Conservation (phyloP, 306 rosid genomes). For the Aeschynomene evenia region DNA sequence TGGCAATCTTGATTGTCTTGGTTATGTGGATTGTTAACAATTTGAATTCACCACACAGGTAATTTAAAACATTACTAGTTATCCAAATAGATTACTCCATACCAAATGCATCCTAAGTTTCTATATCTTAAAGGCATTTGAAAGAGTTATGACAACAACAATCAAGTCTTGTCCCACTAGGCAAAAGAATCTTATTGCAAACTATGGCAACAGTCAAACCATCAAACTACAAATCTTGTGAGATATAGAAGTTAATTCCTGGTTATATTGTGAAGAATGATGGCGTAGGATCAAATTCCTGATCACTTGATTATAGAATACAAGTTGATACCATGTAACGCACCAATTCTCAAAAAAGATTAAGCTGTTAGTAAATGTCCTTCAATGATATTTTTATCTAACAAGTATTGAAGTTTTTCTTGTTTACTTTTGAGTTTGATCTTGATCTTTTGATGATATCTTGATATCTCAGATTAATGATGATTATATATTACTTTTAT, state of each 20-base stretch:
- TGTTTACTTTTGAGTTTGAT: slow-evolving; percentile 15
- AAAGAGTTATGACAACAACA: not conserved
- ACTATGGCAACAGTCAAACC: not conserved
- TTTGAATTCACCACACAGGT: too few species aligned
- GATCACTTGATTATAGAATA: not conserved
- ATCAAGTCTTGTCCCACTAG: not conserved
- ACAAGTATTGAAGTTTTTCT: not conserved
- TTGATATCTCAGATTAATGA: not conserved
- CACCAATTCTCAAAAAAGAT: not conserved
- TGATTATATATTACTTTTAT: not conserved
- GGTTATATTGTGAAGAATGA: not conserved
- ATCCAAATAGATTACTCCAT: too few species aligned
- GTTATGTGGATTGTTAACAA: too few species aligned
- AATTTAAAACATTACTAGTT: too few species aligned
- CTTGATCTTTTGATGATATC: not conserved
- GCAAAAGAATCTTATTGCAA: not conserved
- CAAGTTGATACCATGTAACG: not conserved
- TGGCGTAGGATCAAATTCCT: not conserved
- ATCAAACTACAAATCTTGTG: not conserved
- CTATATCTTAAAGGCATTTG: too few species aligned
- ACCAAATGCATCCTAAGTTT: too few species aligned
- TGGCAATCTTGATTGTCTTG: too few species aligned
- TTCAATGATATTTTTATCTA: not conserved
- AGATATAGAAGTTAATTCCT: slow-evolving; percentile 11
- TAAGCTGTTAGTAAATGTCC: not conserved